Conservation (phyloP, 2,329 filamentous ascomycete genomes). For the Ophiostoma quercus region DNA sequence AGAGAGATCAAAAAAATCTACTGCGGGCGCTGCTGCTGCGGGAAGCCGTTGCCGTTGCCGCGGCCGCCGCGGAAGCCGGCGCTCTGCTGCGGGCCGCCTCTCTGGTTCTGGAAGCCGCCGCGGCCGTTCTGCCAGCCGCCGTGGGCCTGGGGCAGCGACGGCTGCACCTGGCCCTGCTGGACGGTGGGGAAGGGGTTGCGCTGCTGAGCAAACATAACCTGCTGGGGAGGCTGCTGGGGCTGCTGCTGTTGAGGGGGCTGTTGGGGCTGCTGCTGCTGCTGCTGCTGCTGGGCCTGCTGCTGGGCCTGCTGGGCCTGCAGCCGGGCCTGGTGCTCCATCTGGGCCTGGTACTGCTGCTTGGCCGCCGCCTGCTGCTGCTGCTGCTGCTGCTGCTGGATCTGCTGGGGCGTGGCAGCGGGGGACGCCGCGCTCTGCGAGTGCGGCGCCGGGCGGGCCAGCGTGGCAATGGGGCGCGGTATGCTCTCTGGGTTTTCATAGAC, state of each 20-base stretch:
- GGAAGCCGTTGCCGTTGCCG: slow-evolving; percentile 17
- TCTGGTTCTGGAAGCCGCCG: slow-evolving; percentile 13
- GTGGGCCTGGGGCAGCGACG: slow-evolving; percentile 26
- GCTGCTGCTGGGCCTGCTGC: slow-evolving; percentile 6
- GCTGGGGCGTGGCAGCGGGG: background rate
- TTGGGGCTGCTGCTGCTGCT: background rate
- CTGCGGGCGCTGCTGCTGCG: background rate
- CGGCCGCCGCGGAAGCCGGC: slow-evolving; percentile 19
- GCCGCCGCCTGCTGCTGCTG: background rate
- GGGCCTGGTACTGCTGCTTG: background rate
- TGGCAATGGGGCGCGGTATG: slow-evolving; percentile 75
- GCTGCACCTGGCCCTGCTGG: slow-evolving; percentile 22
- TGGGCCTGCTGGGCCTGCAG: background rate
- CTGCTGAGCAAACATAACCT: slow-evolving; percentile 18
- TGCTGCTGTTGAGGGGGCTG: background rate
- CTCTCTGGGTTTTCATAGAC: slow-evolving; percentile 95
- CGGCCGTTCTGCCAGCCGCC: slow-evolving; percentile 26
- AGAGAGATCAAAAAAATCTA: background rate
- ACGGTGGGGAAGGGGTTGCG: slow-evolving; percentile 12
- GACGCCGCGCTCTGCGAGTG: background rate
- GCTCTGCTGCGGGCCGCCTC: slow-evolving; percentile 18
- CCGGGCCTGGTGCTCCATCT: background rate
- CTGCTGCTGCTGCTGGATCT: background rate
- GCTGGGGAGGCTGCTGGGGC: slow-evolving; percentile 9
- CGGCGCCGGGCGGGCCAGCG: slow-evolving; percentile 33